Evolutionary conservation across 345 rosid genomes (phyloP).

Genomic region (Populus nigra): DNA sequence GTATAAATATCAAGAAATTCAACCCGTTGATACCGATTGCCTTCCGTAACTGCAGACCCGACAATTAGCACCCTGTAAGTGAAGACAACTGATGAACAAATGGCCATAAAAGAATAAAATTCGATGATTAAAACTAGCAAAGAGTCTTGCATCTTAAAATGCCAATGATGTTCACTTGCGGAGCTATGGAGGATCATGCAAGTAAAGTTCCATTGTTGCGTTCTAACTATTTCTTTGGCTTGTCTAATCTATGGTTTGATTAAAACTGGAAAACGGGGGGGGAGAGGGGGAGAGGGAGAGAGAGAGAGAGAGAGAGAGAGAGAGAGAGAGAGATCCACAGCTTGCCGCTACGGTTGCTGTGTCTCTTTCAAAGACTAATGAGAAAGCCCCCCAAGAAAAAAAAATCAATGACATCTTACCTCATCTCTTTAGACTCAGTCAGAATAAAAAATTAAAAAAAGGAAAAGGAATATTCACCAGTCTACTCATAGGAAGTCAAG

Average conservation of each 20-base stretch:
- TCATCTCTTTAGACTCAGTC: slow-evolving; percentile 18
- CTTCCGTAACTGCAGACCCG: not conserved
- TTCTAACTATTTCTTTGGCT: not conserved
- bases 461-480: not conserved
- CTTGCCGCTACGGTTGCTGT: not conserved
- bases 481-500: not conserved
- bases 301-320: too few relatives aligned
- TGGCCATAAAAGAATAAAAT: not conserved
- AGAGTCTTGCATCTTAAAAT: not conserved
- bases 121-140: not conserved
- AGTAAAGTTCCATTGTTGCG: too few relatives aligned
- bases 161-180: not conserved
- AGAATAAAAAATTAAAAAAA: not conserved
- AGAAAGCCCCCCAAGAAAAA: not conserved
- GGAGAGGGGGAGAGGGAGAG: too few relatives aligned
- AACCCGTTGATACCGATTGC: too few relatives aligned
- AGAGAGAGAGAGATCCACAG: not conserved
- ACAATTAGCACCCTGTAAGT: not conserved
- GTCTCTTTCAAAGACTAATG: not conserved
- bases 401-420: slow-evolving; percentile 25
- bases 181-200: not conserved
- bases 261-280: not conserved
- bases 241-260: not conserved
- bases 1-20: too few relatives aligned
- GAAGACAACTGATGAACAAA: not conserved